Evolutionary conservation across 495 filamentous ascomycete species (phyloP).

Genomic region (Penicillium crystallinum): DNA sequence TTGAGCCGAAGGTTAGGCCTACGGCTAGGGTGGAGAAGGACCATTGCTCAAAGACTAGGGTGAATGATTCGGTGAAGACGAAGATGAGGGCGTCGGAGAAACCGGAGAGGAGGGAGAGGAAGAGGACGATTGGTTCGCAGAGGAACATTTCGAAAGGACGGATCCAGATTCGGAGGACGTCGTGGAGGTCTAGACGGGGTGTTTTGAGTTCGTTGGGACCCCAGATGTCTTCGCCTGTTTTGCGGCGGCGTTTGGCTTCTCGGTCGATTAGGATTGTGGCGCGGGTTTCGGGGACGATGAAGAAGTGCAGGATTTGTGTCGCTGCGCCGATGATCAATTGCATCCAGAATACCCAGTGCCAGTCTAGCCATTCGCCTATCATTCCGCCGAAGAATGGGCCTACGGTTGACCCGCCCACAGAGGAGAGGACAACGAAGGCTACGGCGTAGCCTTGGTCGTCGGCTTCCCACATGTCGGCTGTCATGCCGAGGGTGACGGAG

Average conservation of each 20-base stretch:
- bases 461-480: conserved; percentile 73
- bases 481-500: conserved; percentile 77
- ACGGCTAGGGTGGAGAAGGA: conserved; percentile 49
- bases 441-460: conserved; percentile 63
- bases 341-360: conserved; percentile 79
- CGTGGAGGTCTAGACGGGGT: conserved; percentile 46
- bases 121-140: conserved; percentile 69
- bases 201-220: conserved; percentile 57
- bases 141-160: conserved; percentile 77
- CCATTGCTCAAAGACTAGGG: conserved; percentile 61
- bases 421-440: conserved; percentile 70
- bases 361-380: conserved; percentile 58
- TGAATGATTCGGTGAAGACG: conserved; percentile 67
- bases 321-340: conserved; percentile 68
- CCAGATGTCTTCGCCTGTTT: conserved; percentile 55
- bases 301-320: conserved; percentile 59
- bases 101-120: conserved; percentile 65
- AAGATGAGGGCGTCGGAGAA: conserved; percentile 81
- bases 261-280: conserved; percentile 61
- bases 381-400: conserved; percentile 80
- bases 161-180: conserved; percentile 57
- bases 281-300: conserved; percentile 66
- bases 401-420: conserved; percentile 68
- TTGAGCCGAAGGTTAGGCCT: conserved; percentile 59
- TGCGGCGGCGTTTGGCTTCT: conserved; percentile 59